These are phyloP conservation scores for Datisca glomerata DNA, from an alignment of 306 rosid species.

Conservation along the genomic window DNA sequence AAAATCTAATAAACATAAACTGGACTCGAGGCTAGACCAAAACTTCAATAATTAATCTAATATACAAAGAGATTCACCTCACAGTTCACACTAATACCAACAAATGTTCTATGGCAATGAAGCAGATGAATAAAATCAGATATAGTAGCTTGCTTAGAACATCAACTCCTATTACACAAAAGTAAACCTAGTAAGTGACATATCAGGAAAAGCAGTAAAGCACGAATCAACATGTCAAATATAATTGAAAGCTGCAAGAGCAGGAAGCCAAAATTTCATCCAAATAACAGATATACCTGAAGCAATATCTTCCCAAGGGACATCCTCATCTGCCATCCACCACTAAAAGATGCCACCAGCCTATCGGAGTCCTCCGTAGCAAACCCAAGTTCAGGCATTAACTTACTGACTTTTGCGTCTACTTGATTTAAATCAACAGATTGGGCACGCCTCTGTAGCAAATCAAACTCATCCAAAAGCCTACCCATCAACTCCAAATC, in stretches of 20 bases:
- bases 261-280: constrained; percentile 3
- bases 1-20: too few species aligned
- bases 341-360: constrained; percentile 84
- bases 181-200: not conserved
- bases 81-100: too few species aligned
- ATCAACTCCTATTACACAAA: too few species aligned
- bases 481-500: constrained; percentile 93
- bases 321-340: constrained; percentile 99
- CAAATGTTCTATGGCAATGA: too few species aligned
- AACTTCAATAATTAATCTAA: too few species aligned
- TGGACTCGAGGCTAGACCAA: too few species aligned
- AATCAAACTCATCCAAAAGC: constrained; percentile 87
- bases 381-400: constrained; percentile 92
- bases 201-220: not conserved
- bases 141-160: too few species aligned
- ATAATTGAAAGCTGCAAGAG: constrained; percentile 5
- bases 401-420: constrained; percentile 66
- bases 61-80: too few species aligned
- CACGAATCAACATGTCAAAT: not conserved
- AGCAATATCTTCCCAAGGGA: constrained; percentile 94
- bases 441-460: constrained; percentile 73
- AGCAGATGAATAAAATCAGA: too few species aligned
- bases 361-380: constrained; percentile 72
- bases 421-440: constrained; percentile 55
- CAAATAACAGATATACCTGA: constrained; percentile 35